These are phyloP conservation scores for Clitopilus passeckerianus DNA, from an alignment of 768 basidiomycete species.

Conservation along the genomic window DNA sequence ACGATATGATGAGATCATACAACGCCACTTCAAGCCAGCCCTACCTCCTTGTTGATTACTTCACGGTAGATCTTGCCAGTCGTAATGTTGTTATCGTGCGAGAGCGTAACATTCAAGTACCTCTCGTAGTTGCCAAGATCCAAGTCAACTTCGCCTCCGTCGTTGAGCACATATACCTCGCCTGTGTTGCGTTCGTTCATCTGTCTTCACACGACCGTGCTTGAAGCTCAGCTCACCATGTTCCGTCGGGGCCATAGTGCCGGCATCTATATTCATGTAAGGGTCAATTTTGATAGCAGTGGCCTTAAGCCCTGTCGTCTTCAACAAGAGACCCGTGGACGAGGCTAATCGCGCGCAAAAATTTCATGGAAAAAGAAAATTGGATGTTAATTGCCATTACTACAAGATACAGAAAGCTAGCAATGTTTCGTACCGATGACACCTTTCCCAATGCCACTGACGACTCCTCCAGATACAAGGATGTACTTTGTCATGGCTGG, in stretches of 20 bases:
- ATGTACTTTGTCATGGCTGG: constrained; percentile 89
- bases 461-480: constrained; percentile 92
- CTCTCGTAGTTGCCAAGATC: constrained; percentile 99
- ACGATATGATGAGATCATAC: background rate
- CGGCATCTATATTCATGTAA: constrained; percentile 99
- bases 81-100: constrained; percentile 95
- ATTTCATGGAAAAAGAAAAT: constrained; percentile 1
- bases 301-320: constrained; percentile 93
- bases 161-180: constrained; percentile 97
- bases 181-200: constrained; percentile 30
- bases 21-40: constrained; percentile 15
- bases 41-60: constrained; percentile 95
- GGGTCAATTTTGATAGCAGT: constrained; percentile 99
- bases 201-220: constrained; percentile 7
- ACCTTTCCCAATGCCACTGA: constrained; percentile 98
- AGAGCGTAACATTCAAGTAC: constrained; percentile 92
- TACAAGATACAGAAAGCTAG: background rate
- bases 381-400: background rate
- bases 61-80: constrained; percentile 97
- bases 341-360: constrained; percentile 58
- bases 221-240: constrained; percentile 61
- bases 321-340: constrained; percentile 91
- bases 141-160: constrained; percentile 96
- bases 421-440: constrained; percentile 77
- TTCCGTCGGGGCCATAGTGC: constrained; percentile 97